These are phyloP conservation scores for Massariosphaeria phaeospora DNA, from an alignment of 495 filamentous ascomycete species.

Conservation along the genomic window DNA sequence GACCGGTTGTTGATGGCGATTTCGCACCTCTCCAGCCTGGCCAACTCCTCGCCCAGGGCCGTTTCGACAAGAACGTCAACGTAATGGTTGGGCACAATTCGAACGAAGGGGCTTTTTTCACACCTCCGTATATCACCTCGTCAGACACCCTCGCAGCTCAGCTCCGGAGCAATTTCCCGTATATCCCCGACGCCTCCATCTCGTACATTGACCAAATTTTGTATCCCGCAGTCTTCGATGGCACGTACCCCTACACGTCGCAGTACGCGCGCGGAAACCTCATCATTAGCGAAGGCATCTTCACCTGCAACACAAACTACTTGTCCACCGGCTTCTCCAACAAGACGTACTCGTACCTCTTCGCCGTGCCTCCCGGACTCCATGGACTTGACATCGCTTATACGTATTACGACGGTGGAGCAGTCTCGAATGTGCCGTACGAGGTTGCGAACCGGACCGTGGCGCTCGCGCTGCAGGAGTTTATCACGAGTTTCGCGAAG, in stretches of 20 bases:
- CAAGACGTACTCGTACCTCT: conserved; percentile 55
- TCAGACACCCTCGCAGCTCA: conserved; percentile 16
- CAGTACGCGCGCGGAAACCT: conserved; percentile 34
- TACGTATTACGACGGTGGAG: conserved; percentile 40
- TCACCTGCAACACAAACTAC: conserved; percentile 47
- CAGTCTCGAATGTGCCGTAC: conserved; percentile 3
- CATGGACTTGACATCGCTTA: conserved; percentile 54
- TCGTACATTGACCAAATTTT: conserved; percentile 40
- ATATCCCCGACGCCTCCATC: conserved; percentile 10
- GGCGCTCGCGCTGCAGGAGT: conserved; percentile 55
- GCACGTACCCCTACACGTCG: conserved; percentile 14
- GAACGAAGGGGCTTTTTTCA: conserved; percentile 53
- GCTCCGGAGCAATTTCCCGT: conserved; percentile 10
- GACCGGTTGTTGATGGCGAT: conserved; percentile 54
- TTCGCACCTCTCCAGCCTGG: conserved; percentile 55
- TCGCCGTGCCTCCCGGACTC: conserved; percentile 54
- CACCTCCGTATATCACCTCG: conserved; percentile 39
- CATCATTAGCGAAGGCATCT: conserved; percentile 39
- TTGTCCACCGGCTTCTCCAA: conserved; percentile 47
- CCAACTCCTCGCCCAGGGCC: conserved; percentile 52
- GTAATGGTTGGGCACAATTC: conserved; percentile 56
- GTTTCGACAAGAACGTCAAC: conserved; percentile 51
- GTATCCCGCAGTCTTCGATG: conserved; percentile 41
- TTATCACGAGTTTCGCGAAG: conserved; percentile 53
- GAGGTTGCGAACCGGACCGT: conserved; percentile 44